Base-by-base conservation (phyloP, 75 land plant genomes). In the Pseudotsuga menziesii region DNA sequence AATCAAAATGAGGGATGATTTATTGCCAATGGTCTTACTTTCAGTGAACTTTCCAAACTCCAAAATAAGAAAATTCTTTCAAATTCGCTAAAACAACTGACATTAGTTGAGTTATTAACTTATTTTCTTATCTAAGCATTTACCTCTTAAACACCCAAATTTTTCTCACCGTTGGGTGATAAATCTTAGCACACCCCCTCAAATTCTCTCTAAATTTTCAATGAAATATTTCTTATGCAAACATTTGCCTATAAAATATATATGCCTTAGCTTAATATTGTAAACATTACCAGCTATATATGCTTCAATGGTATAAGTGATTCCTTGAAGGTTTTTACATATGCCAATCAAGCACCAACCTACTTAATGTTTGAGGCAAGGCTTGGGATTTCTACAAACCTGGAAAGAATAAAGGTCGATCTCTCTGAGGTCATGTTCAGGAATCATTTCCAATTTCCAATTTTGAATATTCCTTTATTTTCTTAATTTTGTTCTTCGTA, bases 401-500 rank as follows among this genome's bases (percentile, higher is more conserved):
- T 95, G 98, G 72, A 96, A 96, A 14, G 98, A 89, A 79, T 96
- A 96, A n/a, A 96, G 89, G 64, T 96, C 99, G 41, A 96, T 96
- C 82, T 96, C 99, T 39, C 99, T 84, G 61, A 96, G 80, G 57
- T 96, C 98, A 41, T 75, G 70, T 9, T 94, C 91, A n/a, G 90
- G 72, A 57, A 96, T 77, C 84, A 94, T 86, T 76, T 82, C 80
- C 57, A 80, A 77, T 54, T 76, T 32, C 9, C 98, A 15, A 27
- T 16, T 48, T 79, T 56, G 35, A 73, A 73, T 56, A 5, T 73
- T 73, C 56, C 14, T 72, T 73, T 26, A 0, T 26, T 19, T 20
- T 60, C 61, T 78, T 35, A 27, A 26, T 75, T 74, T 3, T 75
- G 36, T 1, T 54, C 78, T 74, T 76, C 20, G 0, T 20, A 57